Base-by-base conservation (phyloP, 495 filamentous ascomycete species). In the Penicillium waksmanii region DNA sequence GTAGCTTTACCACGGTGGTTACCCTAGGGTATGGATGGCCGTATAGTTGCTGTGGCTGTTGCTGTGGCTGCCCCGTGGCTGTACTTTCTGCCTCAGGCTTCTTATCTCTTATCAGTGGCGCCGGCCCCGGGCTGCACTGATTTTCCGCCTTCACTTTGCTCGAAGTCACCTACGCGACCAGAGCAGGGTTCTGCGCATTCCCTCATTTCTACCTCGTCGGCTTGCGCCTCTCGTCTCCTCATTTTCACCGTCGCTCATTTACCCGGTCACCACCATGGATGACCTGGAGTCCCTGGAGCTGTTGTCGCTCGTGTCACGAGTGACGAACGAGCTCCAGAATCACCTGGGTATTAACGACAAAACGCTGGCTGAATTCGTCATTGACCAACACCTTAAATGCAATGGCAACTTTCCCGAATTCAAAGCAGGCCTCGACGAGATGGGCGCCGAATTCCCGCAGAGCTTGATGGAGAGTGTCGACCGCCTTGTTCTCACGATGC, bases 331-430 rank as follows among this genome's bases (percentile, higher is more conserved):
- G 77, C 80, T 98, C 44, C 88, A 92, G 64, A 98, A 98, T 74
- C 90, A 98, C 76, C 75, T 98, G 54, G 92, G 94, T 34, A 87
- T 97, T 67, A 89, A 80, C 73, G 94, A 98, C 70, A 97, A 96
- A 77, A 96, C 92, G 1, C 80, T 98, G 17, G 93, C 95, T 51
- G 95, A 98, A 73, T 98, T 96, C 71, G 83, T 98, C 56, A 97
- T 98, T 64, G 90, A 87, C 60, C 90, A 96, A 64, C 91, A 96
- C 65, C 69, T 89, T 66, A 85, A 93, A 86, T 91, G 87, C 77
- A 63, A 59, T 51, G 76, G 73, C 17, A 82, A 80, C 3, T 77
- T 90, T 48, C 68, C 79, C 15, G 85, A 89, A 5, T 96, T 96
- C 76, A 84, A 87, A 75, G 80, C 82, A 64, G 78, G 84, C 61